phyloP scores from a whole-genome alignment of 2,329 filamentous ascomycete species.

The Phyllosticta paracitricarpa region DNA sequence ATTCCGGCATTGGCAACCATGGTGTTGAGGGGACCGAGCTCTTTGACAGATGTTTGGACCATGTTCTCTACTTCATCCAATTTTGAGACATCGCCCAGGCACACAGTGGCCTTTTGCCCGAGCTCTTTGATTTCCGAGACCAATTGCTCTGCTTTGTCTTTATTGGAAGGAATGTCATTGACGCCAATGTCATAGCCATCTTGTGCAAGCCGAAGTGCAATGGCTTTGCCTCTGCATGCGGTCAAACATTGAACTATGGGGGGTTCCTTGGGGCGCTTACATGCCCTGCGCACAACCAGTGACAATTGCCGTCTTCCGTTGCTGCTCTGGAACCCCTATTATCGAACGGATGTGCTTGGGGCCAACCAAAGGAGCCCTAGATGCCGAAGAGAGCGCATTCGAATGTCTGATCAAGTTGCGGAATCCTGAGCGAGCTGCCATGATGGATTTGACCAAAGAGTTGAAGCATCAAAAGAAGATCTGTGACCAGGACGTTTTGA shows the following conservation, averaged over 20 bases:
- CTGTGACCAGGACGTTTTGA: not conserved
- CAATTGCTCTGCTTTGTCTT: conserved; percentile 41
- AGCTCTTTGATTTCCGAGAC: conserved; percentile 42
- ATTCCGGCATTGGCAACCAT: conserved; percentile 56
- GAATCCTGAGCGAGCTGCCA: conserved; percentile 15
- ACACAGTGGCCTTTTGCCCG: conserved; percentile 44
- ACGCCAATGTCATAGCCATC: conserved; percentile 59
- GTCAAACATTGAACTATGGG: not conserved
- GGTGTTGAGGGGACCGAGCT: conserved; percentile 43
- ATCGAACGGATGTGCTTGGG: conserved; percentile 18
- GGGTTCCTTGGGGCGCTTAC: conserved; percentile 14
- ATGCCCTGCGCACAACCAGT: conserved; percentile 30
- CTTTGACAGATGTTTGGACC: conserved; percentile 41
- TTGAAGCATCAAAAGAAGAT: not conserved
- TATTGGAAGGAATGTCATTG: conserved; percentile 50
- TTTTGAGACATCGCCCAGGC: conserved; percentile 53
- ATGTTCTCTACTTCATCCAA: conserved; percentile 43
- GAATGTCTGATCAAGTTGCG: conserved; percentile 17
- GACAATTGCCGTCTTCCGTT: conserved; percentile 26
- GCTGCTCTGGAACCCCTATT: conserved; percentile 14
- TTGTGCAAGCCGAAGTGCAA: conserved; percentile 51
- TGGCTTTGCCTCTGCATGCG: conserved; percentile 46
- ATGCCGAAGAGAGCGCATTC: conserved; percentile 11
- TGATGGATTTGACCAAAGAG: not conserved
- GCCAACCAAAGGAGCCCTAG: conserved; percentile 12